Percentiles rank a stretch among this genome's conserved stretches.
Evolutionary conservation across 2,329 filamentous ascomycete genomes (phyloP).

Genomic region (Aspergillus fructus): DNA sequence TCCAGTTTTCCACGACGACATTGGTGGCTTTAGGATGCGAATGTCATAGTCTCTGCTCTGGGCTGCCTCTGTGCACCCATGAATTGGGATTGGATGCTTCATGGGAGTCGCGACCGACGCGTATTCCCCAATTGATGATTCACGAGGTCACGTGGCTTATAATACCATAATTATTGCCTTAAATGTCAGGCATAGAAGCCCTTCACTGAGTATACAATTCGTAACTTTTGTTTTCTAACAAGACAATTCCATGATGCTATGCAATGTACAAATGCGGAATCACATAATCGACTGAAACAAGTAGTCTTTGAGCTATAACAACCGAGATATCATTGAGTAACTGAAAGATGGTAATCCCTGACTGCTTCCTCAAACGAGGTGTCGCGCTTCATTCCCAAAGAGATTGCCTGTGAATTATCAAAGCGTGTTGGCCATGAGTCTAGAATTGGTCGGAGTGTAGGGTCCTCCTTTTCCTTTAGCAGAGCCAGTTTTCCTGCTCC

Average conservation of each 20-base stretch:
- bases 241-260: not conserved
- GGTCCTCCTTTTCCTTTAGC: conserved; percentile 53
- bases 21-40: not conserved
- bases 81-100: not conserved
- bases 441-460: conserved; percentile 53
- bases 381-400: conserved; percentile 54
- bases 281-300: not conserved
- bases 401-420: conserved; percentile 52
- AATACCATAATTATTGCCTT: not conserved
- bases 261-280: conserved; percentile 5
- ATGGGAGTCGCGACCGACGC: conserved; percentile 12
- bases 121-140: conserved; percentile 13
- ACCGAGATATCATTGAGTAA: conserved; percentile 15
- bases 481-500: conserved; percentile 53
- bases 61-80: not conserved
- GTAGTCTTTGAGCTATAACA: not conserved
- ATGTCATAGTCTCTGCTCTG: too few relatives aligned
- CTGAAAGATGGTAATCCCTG: conserved; percentile 52
- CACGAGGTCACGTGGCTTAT: conserved; percentile 8
- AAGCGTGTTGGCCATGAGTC: conserved; percentile 58
- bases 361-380: conserved; percentile 56
- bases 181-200: not conserved
- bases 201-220: not conserved
- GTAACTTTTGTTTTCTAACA: not conserved
- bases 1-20: not conserved